Evolutionary conservation across 257 asterid species (phyloP).

Genomic region (Dorcoceras hygrometricum): DNA sequence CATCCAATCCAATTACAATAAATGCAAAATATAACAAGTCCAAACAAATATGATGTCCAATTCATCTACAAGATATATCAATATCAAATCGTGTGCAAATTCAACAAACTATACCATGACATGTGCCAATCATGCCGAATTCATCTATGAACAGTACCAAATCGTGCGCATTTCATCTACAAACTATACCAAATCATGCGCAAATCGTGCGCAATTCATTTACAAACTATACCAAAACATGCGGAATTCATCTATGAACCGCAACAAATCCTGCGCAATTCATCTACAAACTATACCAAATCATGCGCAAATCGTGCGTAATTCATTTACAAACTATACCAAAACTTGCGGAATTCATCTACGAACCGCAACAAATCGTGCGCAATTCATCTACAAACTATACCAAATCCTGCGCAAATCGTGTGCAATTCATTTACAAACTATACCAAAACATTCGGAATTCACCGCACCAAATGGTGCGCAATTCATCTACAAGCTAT

Average conservation of each 20-base stretch:
- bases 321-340: background rate
- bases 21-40: conserved; percentile 9
- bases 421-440: background rate
- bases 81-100: background rate
- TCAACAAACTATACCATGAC: no score
- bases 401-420: background rate
- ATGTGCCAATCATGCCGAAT: background rate
- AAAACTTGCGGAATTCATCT: background rate
- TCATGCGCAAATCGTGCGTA: background rate
- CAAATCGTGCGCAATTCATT: background rate
- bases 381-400: no score
- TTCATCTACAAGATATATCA: background rate
- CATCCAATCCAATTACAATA: conserved; percentile 11
- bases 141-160: no score
- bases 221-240: no score
- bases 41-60: background rate
- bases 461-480: background rate
- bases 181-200: background rate
- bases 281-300: no score
- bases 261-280: background rate
- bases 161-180: background rate
- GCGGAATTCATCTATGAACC: background rate
- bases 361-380: background rate
- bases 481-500: no score
- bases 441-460: background rate